Conservation (phyloP, 2,329 filamentous ascomycete species). For the Zymoseptoria tritici region DNA sequence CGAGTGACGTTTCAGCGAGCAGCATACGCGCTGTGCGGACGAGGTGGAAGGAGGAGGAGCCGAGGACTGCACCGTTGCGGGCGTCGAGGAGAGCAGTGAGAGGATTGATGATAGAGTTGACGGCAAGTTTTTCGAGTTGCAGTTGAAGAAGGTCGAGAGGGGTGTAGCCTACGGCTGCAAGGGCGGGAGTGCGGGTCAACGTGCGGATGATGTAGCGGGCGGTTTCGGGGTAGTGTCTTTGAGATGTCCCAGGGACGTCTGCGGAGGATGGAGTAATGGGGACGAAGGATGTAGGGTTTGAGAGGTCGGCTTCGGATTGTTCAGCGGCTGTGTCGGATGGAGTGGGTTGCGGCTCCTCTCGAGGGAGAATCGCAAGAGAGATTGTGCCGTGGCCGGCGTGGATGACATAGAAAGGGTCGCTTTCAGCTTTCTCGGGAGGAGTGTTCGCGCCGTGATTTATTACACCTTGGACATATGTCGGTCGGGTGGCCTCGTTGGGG, state of each 20-base stretch:
- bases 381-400: conserved; percentile 55
- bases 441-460: conserved; percentile 51
- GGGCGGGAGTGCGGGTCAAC: conserved; percentile 53
- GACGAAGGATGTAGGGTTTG: background rate
- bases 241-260: background rate
- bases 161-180: conserved; percentile 53
- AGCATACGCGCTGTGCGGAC: conserved; percentile 62
- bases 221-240: conserved; percentile 33
- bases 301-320: background rate
- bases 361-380: conserved; percentile 46
- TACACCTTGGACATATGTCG: conserved; percentile 68
- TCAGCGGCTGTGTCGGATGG: background rate
- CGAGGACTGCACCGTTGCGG: conserved; percentile 62
- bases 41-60: conserved; percentile 61
- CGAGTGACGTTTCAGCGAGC: conserved; percentile 63
- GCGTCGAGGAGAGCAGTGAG: conserved; percentile 73
- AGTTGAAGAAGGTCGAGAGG: conserved; percentile 57
- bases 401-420: conserved; percentile 44
- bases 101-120: conserved; percentile 71
- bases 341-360: conserved; percentile 20
- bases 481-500: conserved; percentile 54
- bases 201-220: conserved; percentile 58
- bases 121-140: conserved; percentile 72
- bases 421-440: conserved; percentile 27
- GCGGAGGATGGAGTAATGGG: background rate